Base-by-base conservation (phyloP, 345 rosid genomes). In the Angophora floribunda region DNA sequence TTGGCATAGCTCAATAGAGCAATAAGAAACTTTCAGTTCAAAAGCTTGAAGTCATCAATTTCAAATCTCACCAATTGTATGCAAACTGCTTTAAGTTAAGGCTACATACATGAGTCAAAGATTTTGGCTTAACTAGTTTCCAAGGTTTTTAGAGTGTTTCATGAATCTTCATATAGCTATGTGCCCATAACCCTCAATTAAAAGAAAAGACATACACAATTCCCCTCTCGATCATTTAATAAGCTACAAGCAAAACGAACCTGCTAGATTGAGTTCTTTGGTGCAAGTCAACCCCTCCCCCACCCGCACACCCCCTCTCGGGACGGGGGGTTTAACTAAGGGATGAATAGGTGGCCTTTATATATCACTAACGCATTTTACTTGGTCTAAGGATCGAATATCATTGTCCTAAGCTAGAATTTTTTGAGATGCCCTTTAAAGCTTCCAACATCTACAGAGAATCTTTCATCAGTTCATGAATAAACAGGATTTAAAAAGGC, bases 1-100 rank as follows among this genome's bases (percentile, higher is more conserved):
- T 41, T 36, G 49, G 28, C 7, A 6, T 21, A 5, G 49, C 19
- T 19, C 7, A 44, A 8, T 12, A 11, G 26, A 13, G 2, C 4
- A 19, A 36, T 5, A 41, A 41, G 4, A 44, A 19, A 75, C 1
- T 16, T 67, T 0, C 9, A 0, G 21, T 67, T 32, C 17, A 32
- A 36, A 0, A 75, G 21, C 14, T 2, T 9, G 65, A 57, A n/a
- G n/a, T 57, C n/a, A 57, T 10, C 32, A 1, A 28, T 28, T 14
- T 28, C 4, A 7, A 28, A 61, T 28, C 10, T 24, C 13, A 10
- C 13, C 6, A 11, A 61, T 12, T 3, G 2, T 1, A 7, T 28
- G 32, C 16, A 12, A 13, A 28, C 32, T 61, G 30, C 14, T 22
- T 9, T 22, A 57, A 24, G 2, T 22, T 2, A 22, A 28, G 11